Base-by-base conservation (phyloP, 768 basidiomycete genomes). In the Lactarius psammicola region DNA sequence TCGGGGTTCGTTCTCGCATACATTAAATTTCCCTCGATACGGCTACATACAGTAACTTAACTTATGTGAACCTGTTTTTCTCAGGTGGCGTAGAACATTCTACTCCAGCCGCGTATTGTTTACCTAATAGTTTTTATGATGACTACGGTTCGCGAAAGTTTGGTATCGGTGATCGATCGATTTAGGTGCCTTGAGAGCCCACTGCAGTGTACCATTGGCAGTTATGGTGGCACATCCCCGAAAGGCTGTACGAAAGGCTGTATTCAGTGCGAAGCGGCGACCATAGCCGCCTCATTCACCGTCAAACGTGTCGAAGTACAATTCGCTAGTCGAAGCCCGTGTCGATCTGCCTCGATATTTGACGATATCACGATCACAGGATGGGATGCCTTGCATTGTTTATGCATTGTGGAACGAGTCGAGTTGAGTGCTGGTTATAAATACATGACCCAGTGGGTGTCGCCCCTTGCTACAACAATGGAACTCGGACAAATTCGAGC, bases 371-470 rank as follows among this genome's bases (percentile, higher is more conserved):
- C 15, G 26, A 51, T 51, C 15, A 26, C 49, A 51, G 13, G 49
- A 26, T 26, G 49, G 1, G 49, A 51, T 6, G 40, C 40, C 40
- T 40, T 40, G 17, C 17, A 40, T 28, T 34, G 53, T 31, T 28
- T 20, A 44, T 28, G 9, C 31, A 31, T 28, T 40, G 11, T 5
- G 40, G 17, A 26, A 46, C 56, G 51, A 30, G 30, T 56, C 17
- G 26, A 38, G 36, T 40, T 11, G 26, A 51, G 11, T 17, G 33
- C n/a, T 31, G 20, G 13, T 13, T 56, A 58, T 7, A 51, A n/a
- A 60, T 60, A 58, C 53, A 64, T 42, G 57, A 46, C 42, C 54
- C 23, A n/a, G 58, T 17, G n/a, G 38, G 23, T 26, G 23, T n/a
- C n/a, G n/a, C 17, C 34, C 30, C 34, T 59, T 4, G 20, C 28